Evolutionary conservation across 169 alveolate genomes (phyloP), one percentile per base, ranked within the genome.

Genomic region (Besnoitia besnoiti): DNA sequence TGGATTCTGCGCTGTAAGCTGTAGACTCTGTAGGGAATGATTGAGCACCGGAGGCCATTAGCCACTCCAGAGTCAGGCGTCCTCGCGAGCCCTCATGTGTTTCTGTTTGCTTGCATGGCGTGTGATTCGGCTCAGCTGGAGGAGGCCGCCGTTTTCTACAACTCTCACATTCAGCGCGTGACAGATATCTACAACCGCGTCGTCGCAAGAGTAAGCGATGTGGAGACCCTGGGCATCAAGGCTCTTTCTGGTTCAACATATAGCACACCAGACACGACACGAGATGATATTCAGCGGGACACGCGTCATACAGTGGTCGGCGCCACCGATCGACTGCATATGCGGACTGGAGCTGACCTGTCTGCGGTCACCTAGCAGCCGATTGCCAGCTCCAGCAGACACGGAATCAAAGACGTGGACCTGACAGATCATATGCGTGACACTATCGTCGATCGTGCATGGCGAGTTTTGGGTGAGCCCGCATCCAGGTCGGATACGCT

Each of bases 121-220:
- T 30, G 12, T 7, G 47, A 35, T n/a, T 4, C 33, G 80, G 24
- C n/a, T 30, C 87, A 77, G 87, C 87, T 77, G 87, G 87, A 77
- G 4, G 27, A 16, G 12, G 40, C 87, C 50, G 87, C 87, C 35
- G 87, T 16, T 21, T 77, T 77, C 59, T 77, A 77, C 59, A 77
- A 51, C 27, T 27, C 33, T 30, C 87, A 77, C 87, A 77, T 77
- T 77, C 87, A 77, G n/a, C 50, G 59, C 50, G 59, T 77, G 37
- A 77, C 87, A 27, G 87, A 77, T 30, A 77, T 77, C 61, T 77
- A 77, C 87, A 77, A 77, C 37, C 50, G 87, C 59, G 87, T 77
- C 37, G 87, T 77, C 21, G 87, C 50, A 10, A 40, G 59, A 46
- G 87, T 77, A 77, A 77, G 87, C 33, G 7, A 27, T 5, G 21